Percentiles rank a stretch among this genome's conserved stretches.
These are phyloP conservation scores for Dothideomycetes sp. DNA, from an alignment of 2,329 filamentous ascomycete genomes.

Conservation along the genomic window DNA sequence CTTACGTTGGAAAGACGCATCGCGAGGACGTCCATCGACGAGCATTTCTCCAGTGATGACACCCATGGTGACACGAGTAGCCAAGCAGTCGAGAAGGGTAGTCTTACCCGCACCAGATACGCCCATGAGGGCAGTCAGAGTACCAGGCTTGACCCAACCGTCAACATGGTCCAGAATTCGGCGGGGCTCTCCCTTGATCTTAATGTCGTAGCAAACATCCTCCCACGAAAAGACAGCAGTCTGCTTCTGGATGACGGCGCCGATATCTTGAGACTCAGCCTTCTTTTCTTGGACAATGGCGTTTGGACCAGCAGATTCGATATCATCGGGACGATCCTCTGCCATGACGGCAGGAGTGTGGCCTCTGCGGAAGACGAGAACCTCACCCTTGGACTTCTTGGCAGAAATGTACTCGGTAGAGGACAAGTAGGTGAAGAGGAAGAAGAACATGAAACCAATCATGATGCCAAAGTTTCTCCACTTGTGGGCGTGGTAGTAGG, in stretches of 20 bases:
- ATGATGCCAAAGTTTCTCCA: conserved; percentile 39
- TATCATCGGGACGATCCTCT: conserved; percentile 30
- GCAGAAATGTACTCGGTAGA: conserved; percentile 36
- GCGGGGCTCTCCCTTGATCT: conserved; percentile 66
- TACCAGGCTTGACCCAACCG: conserved; percentile 90
- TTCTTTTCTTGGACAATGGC: conserved; percentile 23
- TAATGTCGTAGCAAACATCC: conserved; percentile 66
- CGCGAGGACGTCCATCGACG: conserved; percentile 63
- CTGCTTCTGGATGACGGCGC: conserved; percentile 46
- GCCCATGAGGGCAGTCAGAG: conserved; percentile 81
- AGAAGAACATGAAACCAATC: conserved; percentile 31
- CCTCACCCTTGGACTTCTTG: conserved; percentile 41
- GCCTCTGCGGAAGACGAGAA: conserved; percentile 37
- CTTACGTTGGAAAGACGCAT: conserved; percentile 79
- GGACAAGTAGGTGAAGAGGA: conserved; percentile 30
- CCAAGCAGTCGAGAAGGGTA: conserved; percentile 75
- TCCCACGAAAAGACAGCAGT: conserved; percentile 80
- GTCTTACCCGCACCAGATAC: conserved; percentile 92
- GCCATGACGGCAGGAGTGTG: conserved; percentile 41
- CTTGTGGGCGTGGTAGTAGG: conserved; percentile 27
- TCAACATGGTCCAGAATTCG: conserved; percentile 77
- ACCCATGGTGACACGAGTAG: conserved; percentile 78
- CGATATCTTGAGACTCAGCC: conserved; percentile 22
- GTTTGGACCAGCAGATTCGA: conserved; percentile 24
- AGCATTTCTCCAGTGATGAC: conserved; percentile 80